Evolutionary conservation across 2,329 filamentous ascomycete genomes (phyloP), one percentile per base, ranked within the genome.

Genomic region (Curvularia sp.): DNA sequence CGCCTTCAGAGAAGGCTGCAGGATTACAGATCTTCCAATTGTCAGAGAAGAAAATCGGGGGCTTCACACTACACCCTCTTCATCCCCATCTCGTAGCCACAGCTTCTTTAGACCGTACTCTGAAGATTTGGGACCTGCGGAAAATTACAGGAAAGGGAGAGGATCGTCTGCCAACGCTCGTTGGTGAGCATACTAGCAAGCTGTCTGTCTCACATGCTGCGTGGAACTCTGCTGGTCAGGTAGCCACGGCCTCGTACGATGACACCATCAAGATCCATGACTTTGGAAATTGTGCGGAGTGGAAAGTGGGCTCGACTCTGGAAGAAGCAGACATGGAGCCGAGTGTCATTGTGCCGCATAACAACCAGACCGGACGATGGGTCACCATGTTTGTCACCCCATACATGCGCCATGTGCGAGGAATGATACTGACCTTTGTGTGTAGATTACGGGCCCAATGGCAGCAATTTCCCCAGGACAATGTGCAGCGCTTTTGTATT

Each of bases 291-390:
- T 77, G 72, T 15, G 71, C 70, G 13, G 64, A 74, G 6, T 80
- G 79, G 74, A 73, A 81, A 87, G 87, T 83, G 80, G 64, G 75
- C 80, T 1, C 87, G 84, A 0, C 82, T 85, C 51, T 96, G 10
- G 75, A 78, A 0, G 83, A 87, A 1, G 77, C 83, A 12, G 82
- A 86, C 7, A 90, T 97, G 84, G 80, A 86, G 61, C 93, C 94
- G 0, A 80, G 83, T 0, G 84, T 88, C 0, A 81, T 86, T 1
- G 85, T 98, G 0, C 83, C 83, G 10, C 95, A 99, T 72, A 99
- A 99, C 72, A 97, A 97, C 71, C 95, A 99, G 79, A 98, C 93
- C 0, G 95, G 94, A 0, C 85, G 93, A 55, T 97, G 92, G 92
- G 93, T 97, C 0, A 96, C 92, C 0, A 97, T 88, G 84, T 86